Conservation (phyloP, 352 stramenopile species). For the Globisporangium okanoganense region DNA sequence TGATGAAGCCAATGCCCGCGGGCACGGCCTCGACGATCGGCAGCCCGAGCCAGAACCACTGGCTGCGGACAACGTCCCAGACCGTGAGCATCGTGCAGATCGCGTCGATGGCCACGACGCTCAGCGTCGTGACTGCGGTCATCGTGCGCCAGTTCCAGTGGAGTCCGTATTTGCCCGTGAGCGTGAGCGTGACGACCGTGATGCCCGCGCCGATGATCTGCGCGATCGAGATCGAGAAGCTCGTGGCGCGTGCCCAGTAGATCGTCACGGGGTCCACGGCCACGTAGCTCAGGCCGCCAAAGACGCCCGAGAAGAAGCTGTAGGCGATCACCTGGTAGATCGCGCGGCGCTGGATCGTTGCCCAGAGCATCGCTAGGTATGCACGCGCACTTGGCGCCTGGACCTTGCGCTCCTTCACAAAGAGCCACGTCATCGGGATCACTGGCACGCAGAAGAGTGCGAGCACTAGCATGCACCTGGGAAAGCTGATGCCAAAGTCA, state of each 20-base stretch:
- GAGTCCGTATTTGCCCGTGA: slow-evolving; percentile 41
- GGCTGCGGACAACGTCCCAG: slow-evolving; percentile 54
- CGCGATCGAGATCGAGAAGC: too few species aligned
- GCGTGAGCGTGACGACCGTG: slow-evolving; percentile 27
- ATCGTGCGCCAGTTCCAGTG: slow-evolving; percentile 47
- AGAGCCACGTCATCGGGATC: slow-evolving; percentile 22
- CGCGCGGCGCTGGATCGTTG: slow-evolving; percentile 35
- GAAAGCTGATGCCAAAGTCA: slow-evolving; percentile 47
- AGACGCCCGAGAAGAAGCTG: slow-evolving; percentile 51
- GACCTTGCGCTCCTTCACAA: slow-evolving; percentile 35
- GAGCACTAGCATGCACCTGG: slow-evolving; percentile 20
- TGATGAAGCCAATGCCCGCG: slow-evolving; percentile 45
- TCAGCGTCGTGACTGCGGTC: slow-evolving; percentile 26
- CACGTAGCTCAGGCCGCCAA: slow-evolving; percentile 30
- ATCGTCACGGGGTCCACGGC: slow-evolving; percentile 28
- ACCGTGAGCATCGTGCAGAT: slow-evolving; percentile 33
- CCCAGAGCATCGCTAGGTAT: slow-evolving; percentile 33
- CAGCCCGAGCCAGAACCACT: slow-evolving; percentile 64
- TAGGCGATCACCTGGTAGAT: slow-evolving; percentile 51
- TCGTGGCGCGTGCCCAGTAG: slow-evolving; percentile 17
- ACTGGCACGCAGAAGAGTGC: slow-evolving; percentile 10
- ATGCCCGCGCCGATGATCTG: slow-evolving; percentile 34
- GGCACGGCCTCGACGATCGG: slow-evolving; percentile 38
- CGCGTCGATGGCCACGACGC: slow-evolving; percentile 37
- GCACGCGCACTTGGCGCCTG: slow-evolving; percentile 14